phyloP scores from a whole-genome alignment of 2,329 filamentous ascomycete genomes.

The Aspergillus unguis region DNA sequence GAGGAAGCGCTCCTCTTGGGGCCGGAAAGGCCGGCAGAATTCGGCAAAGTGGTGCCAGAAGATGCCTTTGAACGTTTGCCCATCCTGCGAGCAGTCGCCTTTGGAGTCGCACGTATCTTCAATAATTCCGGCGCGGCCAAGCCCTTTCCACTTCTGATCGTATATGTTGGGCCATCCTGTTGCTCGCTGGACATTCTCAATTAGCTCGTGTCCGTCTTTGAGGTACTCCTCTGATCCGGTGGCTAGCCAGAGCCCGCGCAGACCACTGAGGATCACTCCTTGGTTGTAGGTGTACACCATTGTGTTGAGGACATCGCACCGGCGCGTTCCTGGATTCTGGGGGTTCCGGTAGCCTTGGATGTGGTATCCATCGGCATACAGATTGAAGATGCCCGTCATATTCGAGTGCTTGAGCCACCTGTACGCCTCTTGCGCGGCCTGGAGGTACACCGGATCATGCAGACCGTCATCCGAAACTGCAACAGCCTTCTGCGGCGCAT shows the following conservation, averaged over 20 bases:
- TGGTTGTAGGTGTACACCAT: constrained; percentile 98
- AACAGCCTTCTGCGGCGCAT: constrained; percentile 13
- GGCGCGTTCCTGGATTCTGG: constrained; percentile 60
- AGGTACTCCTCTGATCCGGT: constrained; percentile 72
- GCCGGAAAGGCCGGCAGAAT: constrained; percentile 68
- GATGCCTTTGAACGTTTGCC: constrained; percentile 89
- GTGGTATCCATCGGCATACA: constrained; percentile 88
- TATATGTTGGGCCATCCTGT: constrained; percentile 64
- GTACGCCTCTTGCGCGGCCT: constrained; percentile 74
- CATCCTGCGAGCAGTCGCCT: constrained; percentile 74
- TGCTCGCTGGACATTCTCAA: constrained; percentile 69
- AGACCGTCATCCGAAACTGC: constrained; percentile 27
- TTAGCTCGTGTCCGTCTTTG: constrained; percentile 72
- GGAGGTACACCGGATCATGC: constrained; percentile 64
- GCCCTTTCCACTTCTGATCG: constrained; percentile 61
- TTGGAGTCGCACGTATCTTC: constrained; percentile 78
- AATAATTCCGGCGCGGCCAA: constrained; percentile 75
- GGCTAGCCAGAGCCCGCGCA: constrained; percentile 73
- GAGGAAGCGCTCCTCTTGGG: constrained; percentile 47
- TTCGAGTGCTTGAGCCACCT: constrained; percentile 73
- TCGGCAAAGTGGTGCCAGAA: constrained; percentile 83
- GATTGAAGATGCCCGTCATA: constrained; percentile 72
- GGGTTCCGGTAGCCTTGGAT: constrained; percentile 62
- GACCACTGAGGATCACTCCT: constrained; percentile 79
- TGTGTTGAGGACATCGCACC: constrained; percentile 76